Base-by-base conservation (phyloP, 2,329 filamentous ascomycete species). In the Anthostomella pinea region DNA sequence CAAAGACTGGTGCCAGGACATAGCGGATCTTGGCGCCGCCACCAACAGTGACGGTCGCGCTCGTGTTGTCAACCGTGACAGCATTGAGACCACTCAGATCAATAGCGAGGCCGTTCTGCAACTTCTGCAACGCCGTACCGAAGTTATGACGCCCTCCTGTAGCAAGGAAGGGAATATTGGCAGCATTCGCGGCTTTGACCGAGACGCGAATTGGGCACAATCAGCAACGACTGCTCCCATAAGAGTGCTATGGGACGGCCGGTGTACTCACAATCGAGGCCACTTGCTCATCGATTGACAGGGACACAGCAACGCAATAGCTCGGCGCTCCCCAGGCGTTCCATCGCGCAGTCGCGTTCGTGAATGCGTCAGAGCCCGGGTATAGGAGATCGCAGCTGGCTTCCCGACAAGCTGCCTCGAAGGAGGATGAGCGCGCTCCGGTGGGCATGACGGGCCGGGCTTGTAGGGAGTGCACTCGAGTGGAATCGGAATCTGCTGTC, bases 281-380 rank as follows among this genome's bases (percentile, higher is more conserved):
- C 9, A 43, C 28, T 8, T 38, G 36, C 13, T 37, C 24, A 10
- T 44, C 43, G 6, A 14, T 41, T 4, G 13, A 20, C 15, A 44
- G 43, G 7, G n/a, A 34, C 10, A 46, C 29, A 8, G 34, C 41
- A 15, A 41, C 41, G 4, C 22, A 4, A 29, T 32, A 47, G 2
- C 6, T 36, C 2, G 46, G 46, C 3, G 29, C 34, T n/a, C 17
- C 25, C 20, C 35, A 41, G 9, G 17, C 28, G 22, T 30, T 30
- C 46, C 46, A 48, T 24, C 43, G 29, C 9, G 28, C 11, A 7
- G 38, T 48, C 6, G 35, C 35, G n/a, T 37, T 29, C 9, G 21
- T 24, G 20, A 48, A 48, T 8, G 9, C 26, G 9, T 29, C 31
- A 15, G 39, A 36, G 20, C 26, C 41, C 2, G 39, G 30, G 13